Base-by-base conservation (phyloP, 2,329 filamentous ascomycete genomes). In the Calonectria henricotiae region DNA sequence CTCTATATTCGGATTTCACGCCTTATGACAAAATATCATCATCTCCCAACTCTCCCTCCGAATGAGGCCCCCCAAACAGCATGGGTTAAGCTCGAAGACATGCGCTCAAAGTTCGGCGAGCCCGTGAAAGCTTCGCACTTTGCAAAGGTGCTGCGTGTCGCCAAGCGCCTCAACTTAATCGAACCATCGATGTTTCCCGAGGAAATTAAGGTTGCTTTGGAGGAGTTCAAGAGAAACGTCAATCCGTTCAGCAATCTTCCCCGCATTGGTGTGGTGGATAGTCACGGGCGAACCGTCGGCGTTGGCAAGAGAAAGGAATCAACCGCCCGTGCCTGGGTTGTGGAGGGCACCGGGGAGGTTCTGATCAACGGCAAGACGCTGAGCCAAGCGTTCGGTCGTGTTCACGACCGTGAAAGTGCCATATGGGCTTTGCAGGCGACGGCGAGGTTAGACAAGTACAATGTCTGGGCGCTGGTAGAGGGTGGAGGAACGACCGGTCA, bases 401-500 rank as follows among this genome's bases (percentile, higher is more conserved):
- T 98, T 62, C 96, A 99, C 81, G 96, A 99, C 83, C 91, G 96
- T 49, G 96, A 98, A 86, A 98, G 94, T 80, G 96, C 94, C 3
- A 86, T 98, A 4, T 99, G 96, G 96, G 91, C 96, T 8, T 84
- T 99, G 79, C 94, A 95, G 78, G 89, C 91, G 61, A 97, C 95
- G 27, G 87, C 93, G 49, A 88, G 96, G 73, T 84, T 97, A 74
- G 95, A 98, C 86, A 98, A 98, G 83, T 99, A 99, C 87, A 99
- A 99, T 79, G 90, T 98, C 4, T 99, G 94, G 92, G 95, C 92
- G 64, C 84, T 93, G 61, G 94, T 95, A 3, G 88, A 89, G 69
- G 96, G 96, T 67, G 96, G 96, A 75, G 96, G 96, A 77, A 93
- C 93, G 58, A 99, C 96, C 61, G 96, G 96, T 2, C 97, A 99